Evolutionary conservation across 2,329 filamentous ascomycete species (phyloP), one percentile per base, ranked within the genome.

Genomic region (Didymella arachidicola): DNA sequence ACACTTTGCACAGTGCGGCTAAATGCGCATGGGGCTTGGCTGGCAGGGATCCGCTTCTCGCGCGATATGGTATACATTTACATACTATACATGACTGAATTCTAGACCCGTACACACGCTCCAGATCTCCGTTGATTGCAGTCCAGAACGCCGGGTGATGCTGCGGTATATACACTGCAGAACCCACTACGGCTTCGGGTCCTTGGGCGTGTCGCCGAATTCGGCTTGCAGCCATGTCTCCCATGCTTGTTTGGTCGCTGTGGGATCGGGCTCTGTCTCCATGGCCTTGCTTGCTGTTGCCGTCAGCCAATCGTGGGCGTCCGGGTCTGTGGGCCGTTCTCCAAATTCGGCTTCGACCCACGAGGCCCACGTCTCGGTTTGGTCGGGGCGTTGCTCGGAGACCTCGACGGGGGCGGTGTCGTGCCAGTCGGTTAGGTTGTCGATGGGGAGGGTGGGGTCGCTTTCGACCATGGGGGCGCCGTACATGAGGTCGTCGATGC

Each of bases 301-400:
- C 16, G 56, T 45, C 41, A 59, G 34, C 50, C 56, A 54, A 19
- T 59, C 56, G 14, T 55, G 64, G 4, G 60, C 61, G 43, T 70
- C 57, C 7, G 67, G 65, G 14, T 70, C 64, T 18, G 64, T 59
- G 3, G 68, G 68, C 48, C 59, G 64, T 25, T 66, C 62, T 34
- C 70, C 68, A 48, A 72, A 64, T 38, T 74, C 71, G 25, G 68
- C 63, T 43, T 72, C 70, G 3, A 73, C 48, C 70, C 71, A 74
- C 8, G 64, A 59, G 8, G 64, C 61, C 71, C 70, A 74, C 12
- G 63, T 58, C 42, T 71, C 64, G 12, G 63, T 59, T n/a, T 42
- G 53, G 25, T 65, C 57, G 11, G 56, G 16, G 14, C 22, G 38
- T 30, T 57, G 58, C n/a, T 50, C 49, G 4, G 41, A 46, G n/a